Percentiles rank a stretch among this genome's conserved stretches.
phyloP scores from a whole-genome alignment of 768 basidiomycete species.

The Amanita muscaria region DNA sequence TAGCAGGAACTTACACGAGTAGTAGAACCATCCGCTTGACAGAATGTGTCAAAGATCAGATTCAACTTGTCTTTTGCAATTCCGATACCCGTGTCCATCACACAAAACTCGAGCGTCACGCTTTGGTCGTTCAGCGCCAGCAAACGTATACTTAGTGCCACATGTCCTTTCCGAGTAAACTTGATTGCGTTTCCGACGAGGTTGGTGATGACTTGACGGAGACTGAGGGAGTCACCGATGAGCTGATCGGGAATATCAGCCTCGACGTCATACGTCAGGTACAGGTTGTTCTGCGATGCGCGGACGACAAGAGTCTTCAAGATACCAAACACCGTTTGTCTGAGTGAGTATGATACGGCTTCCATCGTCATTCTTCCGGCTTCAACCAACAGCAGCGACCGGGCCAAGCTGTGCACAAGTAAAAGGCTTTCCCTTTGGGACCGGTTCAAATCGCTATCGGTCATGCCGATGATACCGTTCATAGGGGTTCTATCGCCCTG shows the following conservation, averaged over 20 bases:
- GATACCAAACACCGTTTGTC: constrained; percentile 95
- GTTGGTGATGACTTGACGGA: constrained; percentile 94
- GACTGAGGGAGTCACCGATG: constrained; percentile 90
- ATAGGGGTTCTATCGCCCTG: constrained; percentile 75
- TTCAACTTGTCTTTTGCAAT: constrained; percentile 98
- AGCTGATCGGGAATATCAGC: constrained; percentile 94
- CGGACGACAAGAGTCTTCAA: constrained; percentile 97
- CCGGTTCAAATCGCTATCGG: constrained; percentile 90
- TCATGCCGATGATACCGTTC: constrained; percentile 99
- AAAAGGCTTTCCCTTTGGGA: constrained; percentile 93
- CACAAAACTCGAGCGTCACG: constrained; percentile 93
- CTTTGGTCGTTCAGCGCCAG: constrained; percentile 71
- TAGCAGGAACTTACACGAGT: constrained; percentile 56
- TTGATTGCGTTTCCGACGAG: constrained; percentile 95
- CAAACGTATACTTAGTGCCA: constrained; percentile 80
- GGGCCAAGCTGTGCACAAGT: constrained; percentile 90
- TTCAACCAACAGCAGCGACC: constrained; percentile 89
- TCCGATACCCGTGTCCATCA: constrained; percentile 96
- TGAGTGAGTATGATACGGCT: constrained; percentile 93
- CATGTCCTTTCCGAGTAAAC: constrained; percentile 91
- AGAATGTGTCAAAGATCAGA: constrained; percentile 98
- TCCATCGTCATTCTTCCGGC: constrained; percentile 99
- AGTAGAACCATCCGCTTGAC: constrained; percentile 97
- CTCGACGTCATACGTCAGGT: constrained; percentile 94
- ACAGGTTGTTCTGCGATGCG: constrained; percentile 92